A percentile compares a stretch with the other conserved stretches of the same genome.
phyloP scores from a whole-genome alignment of 2,329 filamentous ascomycete species.

The Catunica adiposa region DNA sequence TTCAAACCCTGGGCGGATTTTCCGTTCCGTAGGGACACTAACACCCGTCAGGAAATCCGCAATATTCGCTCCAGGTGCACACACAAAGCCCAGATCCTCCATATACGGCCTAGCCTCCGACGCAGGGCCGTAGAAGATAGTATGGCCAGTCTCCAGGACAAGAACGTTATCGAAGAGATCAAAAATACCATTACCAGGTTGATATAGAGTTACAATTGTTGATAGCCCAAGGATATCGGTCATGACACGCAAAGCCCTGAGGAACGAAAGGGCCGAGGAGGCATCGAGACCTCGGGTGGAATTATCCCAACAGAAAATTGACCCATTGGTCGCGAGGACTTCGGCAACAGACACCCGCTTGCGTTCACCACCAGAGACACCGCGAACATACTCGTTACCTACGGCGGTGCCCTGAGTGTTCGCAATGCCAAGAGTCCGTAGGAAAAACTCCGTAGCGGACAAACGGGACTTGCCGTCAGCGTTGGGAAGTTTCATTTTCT shows the following conservation, averaged over 20 bases:
- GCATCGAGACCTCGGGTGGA: conserved; percentile 14
- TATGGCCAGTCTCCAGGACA: conserved; percentile 10
- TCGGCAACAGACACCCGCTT: conserved; percentile 66
- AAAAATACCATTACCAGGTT: conserved; percentile 7
- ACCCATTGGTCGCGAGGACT: conserved; percentile 29
- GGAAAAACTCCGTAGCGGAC: conserved; percentile 35
- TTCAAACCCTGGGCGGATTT: conserved; percentile 31
- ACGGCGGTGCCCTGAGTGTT: conserved; percentile 54
- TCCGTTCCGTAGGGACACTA: conserved; percentile 50
- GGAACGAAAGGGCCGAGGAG: conserved; percentile 10
- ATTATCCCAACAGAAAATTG: conserved; percentile 13
- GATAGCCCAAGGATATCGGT: conserved; percentile 9
- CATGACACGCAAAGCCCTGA: conserved; percentile 7
- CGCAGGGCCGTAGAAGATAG: conserved; percentile 48
- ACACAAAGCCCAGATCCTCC: conserved; percentile 52
- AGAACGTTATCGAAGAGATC: conserved; percentile 13
- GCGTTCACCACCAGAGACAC: conserved; percentile 45
- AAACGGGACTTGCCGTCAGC: conserved; percentile 29
- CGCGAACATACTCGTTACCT: conserved; percentile 50
- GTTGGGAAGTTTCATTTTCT: conserved; percentile 37
- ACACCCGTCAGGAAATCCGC: conserved; percentile 49
- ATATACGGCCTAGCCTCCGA: conserved; percentile 53
- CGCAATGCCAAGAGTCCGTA: conserved; percentile 49
- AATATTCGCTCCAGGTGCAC: conserved; percentile 53
- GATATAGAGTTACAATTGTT: conserved; percentile 13